These are phyloP conservation scores for Chlamydomonas sphaeroides DNA, from an alignment of 139 green algal genomes.

Conservation along the genomic window DNA sequence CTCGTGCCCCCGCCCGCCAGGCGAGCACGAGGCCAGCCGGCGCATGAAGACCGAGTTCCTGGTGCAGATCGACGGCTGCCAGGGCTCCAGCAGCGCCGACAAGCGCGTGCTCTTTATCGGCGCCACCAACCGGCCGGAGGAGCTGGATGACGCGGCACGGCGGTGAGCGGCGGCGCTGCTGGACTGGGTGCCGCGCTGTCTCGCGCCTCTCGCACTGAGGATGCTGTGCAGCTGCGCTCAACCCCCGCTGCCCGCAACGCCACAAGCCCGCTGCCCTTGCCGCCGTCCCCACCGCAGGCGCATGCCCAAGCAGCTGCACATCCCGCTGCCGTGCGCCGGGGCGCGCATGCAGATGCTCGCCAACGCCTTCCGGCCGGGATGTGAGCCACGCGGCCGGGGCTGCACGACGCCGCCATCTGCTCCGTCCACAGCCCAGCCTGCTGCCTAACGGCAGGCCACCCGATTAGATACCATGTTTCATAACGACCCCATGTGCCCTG, in stretches of 20 bases:
- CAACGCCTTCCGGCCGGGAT: slow-evolving; percentile 66
- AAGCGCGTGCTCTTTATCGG: slow-evolving; percentile 88
- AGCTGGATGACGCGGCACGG: slow-evolving; percentile 96
- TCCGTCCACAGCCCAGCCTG: no score
- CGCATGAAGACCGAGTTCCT: slow-evolving; percentile 98
- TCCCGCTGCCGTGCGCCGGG: slow-evolving; percentile 89
- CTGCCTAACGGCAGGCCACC: no score
- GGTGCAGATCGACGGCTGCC: slow-evolving; percentile 95
- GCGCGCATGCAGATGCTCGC: slow-evolving; percentile 75
- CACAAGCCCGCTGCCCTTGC: no score
- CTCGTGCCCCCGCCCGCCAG: slow-evolving; percentile 29
- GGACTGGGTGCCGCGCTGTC: no score
- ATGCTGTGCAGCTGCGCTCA: no score
- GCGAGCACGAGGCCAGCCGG: slow-evolving; percentile 95
- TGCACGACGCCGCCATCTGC: no score
- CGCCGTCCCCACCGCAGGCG: slow-evolving; percentile 62
- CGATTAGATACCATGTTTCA: no score
- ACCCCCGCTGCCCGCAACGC: no score
- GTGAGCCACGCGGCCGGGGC: no score
- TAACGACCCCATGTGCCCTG: no score
- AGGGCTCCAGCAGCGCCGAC: slow-evolving; percentile 57
- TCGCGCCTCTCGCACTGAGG: no score
- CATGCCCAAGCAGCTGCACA: slow-evolving; percentile 99
- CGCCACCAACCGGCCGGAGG: slow-evolving; percentile 95
- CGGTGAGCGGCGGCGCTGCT: neutral